A percentile compares a stretch with the other conserved stretches of the same genome.
phyloP scores from a whole-genome alignment of 305 asterid species.

The Euphrasia arctica region DNA sequence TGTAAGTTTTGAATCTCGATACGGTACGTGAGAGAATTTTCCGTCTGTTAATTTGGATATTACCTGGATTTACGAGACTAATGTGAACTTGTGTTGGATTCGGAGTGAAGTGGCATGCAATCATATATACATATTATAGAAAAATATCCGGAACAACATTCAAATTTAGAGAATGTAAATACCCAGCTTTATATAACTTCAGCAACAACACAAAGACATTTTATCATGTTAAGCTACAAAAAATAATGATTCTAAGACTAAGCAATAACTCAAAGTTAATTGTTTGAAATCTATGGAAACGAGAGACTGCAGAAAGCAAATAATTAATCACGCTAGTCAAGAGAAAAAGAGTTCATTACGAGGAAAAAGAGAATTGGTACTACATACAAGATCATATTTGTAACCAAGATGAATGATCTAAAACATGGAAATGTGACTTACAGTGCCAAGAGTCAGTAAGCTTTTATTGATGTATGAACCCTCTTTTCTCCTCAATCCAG shows the following conservation, averaged over 20 bases:
- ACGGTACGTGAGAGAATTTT: conserved; percentile 79
- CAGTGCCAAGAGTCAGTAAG: conserved; percentile 85
- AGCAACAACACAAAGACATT: conserved; percentile 8
- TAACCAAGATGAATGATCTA: conserved; percentile 23
- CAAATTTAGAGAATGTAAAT: conserved; percentile 16
- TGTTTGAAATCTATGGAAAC: conserved; percentile 17
- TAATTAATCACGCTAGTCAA: conserved; percentile 14
- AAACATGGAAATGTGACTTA: conserved; percentile 40
- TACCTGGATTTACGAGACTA: conserved; percentile 44
- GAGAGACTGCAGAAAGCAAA: conserved; percentile 18
- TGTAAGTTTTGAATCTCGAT: conserved; percentile 83
- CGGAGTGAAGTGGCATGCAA: neutral
- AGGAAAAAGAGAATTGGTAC: neutral
- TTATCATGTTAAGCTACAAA: conserved; percentile 1
- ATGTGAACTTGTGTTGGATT: neutral
- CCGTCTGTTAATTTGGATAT: conserved; percentile 79
- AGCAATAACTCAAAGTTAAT: neutral
- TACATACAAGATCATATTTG: conserved; percentile 10
- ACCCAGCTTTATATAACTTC: conserved; percentile 13
- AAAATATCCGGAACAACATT: neutral
- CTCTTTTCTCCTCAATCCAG: conserved; percentile 80
- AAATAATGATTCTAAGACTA: neutral
- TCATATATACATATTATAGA: conserved; percentile 8
- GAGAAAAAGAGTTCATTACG: conserved; percentile 6
- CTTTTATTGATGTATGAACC: conserved; percentile 88